Evolutionary conservation across 805 yeast species (phyloP).

Genomic region (Spathaspora arborariae): DNA sequence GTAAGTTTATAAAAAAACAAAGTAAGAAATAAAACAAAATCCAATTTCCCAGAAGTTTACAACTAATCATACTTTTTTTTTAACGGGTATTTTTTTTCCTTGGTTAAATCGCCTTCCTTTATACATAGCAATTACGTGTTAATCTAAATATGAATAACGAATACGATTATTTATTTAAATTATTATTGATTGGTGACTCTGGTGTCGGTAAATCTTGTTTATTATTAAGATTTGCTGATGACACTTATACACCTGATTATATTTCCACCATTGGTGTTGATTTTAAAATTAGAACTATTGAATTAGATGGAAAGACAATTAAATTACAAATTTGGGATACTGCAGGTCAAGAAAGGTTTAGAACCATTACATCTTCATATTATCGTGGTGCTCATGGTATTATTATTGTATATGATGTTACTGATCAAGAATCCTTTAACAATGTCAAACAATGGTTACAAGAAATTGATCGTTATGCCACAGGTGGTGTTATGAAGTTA

Average conservation of each 20-base stretch:
- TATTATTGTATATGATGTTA: conserved; percentile 95
- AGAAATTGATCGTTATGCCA: conserved; percentile 97
- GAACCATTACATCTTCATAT: conserved; percentile 95
- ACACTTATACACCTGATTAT: conserved; percentile 94
- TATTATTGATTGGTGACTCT: conserved; percentile 94
- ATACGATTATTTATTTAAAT: conserved; percentile 96
- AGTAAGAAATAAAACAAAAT: background rate
- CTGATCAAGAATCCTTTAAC: conserved; percentile 94
- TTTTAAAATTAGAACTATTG: conserved; percentile 84
- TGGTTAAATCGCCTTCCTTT: background rate
- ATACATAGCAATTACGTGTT: background rate
- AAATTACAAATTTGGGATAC: conserved; percentile 99
- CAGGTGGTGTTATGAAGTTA: conserved; percentile 94
- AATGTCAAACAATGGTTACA: conserved; percentile 98
- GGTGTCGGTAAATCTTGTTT: conserved; percentile 98
- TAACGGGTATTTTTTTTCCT: background rate
- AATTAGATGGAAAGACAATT: conserved; percentile 94
- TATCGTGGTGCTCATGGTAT: conserved; percentile 99
- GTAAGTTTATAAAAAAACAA: background rate
- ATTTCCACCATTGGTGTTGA: conserved; percentile 98
- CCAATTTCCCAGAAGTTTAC: background rate
- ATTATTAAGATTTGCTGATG: conserved; percentile 92
- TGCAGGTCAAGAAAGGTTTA: conserved; percentile 97
- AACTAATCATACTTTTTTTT: background rate
- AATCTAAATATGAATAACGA: conserved; percentile 69